Evolutionary conservation across 116 monocot species (phyloP).

Genomic region (Posidonia oceanica): DNA sequence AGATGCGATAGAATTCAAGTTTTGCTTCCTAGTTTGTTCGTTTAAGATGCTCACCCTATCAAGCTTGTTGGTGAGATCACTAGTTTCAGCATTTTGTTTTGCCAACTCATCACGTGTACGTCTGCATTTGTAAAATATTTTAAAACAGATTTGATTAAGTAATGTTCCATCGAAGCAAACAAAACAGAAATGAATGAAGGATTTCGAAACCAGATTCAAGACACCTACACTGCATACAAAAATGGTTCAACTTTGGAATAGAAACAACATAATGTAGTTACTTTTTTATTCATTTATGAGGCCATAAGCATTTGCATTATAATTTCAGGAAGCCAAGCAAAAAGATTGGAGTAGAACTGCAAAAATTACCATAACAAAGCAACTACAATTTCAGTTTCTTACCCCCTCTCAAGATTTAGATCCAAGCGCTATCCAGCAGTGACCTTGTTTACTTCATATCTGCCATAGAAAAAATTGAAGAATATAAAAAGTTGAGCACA

Average conservation of each 20-base stretch:
- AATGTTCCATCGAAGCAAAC: too few species aligned
- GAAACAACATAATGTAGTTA: too few species aligned
- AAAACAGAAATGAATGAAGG: too few species aligned
- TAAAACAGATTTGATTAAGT: not conserved
- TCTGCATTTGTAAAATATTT: slow-evolving; percentile 26
- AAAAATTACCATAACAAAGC: too few species aligned
- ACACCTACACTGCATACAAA: too few species aligned
- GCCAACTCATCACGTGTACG: slow-evolving; percentile 82
- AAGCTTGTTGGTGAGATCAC: slow-evolving; percentile 68
- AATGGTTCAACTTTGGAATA: too few species aligned
- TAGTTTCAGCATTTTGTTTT: slow-evolving; percentile 68
- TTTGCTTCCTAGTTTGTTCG: not conserved
- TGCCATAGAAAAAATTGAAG: slow-evolving; percentile 8
- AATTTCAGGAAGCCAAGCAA: too few species aligned
- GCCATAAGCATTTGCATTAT: too few species aligned
- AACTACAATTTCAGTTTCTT: slow-evolving; percentile 1
- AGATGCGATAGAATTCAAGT: too few species aligned
- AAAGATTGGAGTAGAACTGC: too few species aligned
- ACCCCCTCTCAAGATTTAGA: slow-evolving; percentile 88
- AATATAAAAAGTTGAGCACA: not conserved
- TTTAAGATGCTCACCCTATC: slow-evolving; percentile 36
- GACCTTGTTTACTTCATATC: slow-evolving; percentile 68
- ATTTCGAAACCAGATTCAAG: too few species aligned
- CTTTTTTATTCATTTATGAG: too few species aligned
- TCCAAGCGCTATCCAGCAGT: slow-evolving; percentile 62